Evolutionary conservation across 257 asterid species (phyloP), one percentile per base, ranked within the genome.

Genomic region (Salvia rosmarinus): DNA sequence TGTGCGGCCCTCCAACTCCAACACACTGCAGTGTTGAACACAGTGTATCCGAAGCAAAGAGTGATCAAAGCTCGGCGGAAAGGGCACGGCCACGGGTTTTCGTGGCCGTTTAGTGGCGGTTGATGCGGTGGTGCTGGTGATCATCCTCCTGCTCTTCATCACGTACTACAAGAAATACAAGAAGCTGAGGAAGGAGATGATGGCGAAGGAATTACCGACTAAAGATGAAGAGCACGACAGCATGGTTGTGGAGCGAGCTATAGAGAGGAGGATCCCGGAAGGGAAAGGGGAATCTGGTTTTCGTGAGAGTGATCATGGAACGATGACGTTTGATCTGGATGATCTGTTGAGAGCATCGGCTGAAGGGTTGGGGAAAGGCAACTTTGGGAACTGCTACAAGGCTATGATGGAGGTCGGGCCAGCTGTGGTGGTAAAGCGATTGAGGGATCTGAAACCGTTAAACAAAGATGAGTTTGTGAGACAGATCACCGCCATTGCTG

Each of bases 281-380:
- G 77, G 57, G 28, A 84, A 81, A 5, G 70, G 92, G 95, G 54
- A 78, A 82, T 54, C 86, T 89, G 4, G 77, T 81, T 58, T 87
- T 91, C 37, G 6, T 82, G 70, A 79, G n/a, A 71, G 70, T 6
- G 39, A 51, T 39, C 12, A 39, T 1, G 90, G 67, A 62, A 59
- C 56, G 4, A 64, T 55, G 3, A 39, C 1, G 39, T 87, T 91
- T 51, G 90, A 87, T 68, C 87, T 91, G 0, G 97, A 86, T 16
- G 96, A 89, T 78, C 83, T 91, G 64, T 67, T 91, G 68, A 86
- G 77, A 74, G 97, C 97, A 30, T 85, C 96, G 0, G 96, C 97
- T 0, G 96, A 87, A 69, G 96, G 97, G 28, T 70, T 91, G 51
- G 91, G 95, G 1, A 82, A 81, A 46, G 97, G 95, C 28, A 89